Base-by-base conservation (phyloP, 2,329 filamentous ascomycete species). In the Calonectria henricotiae region DNA sequence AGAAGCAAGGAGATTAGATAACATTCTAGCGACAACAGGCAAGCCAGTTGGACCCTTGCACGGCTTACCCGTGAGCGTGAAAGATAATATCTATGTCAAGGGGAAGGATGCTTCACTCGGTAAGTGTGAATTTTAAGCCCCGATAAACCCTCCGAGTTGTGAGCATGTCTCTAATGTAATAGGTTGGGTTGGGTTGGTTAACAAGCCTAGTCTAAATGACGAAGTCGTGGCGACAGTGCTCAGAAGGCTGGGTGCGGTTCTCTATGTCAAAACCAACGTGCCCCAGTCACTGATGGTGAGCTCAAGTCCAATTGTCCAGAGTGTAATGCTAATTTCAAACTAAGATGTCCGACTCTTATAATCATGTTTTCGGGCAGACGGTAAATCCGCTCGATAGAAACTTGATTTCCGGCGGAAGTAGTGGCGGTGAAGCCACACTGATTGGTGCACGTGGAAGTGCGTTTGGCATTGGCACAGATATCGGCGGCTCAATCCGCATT, bases 181-280 rank as follows among this genome's bases (percentile, higher is more conserved):
- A 9, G 68, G 72, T 6, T 30, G 67, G 5, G 54, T 72, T 7
- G 67, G 67, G 0, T 69, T 66, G 17, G 60, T 70, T n/a, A 27
- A 67, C 30, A 51, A 65, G 9, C 55, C 46, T 2, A 64, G 70
- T 4, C 12, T 62, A 0, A 51, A 20, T 1, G 68, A 70, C 23
- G 60, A 70, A 13, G 25, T 58, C 6, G 43, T 72, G 17, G 70
- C 72, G 1, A 62, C 68, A 8, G 71, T 69, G 1, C 44, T 74
- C 7, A 43, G 68, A 1, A 47, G 44, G 1, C 17, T 72, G 3
- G 72, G 68, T 2, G 72, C 70, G 5, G 65, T 73, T 1, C 62
- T 63, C 0, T 74, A 65, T 25, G 70, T 74, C 41, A 72, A 74
- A 23, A 74, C 72, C 2, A 74, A 74, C 37, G 30, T 74, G 13